Base-by-base conservation (phyloP, 345 rosid genomes). In the Salix arbutifolia region DNA sequence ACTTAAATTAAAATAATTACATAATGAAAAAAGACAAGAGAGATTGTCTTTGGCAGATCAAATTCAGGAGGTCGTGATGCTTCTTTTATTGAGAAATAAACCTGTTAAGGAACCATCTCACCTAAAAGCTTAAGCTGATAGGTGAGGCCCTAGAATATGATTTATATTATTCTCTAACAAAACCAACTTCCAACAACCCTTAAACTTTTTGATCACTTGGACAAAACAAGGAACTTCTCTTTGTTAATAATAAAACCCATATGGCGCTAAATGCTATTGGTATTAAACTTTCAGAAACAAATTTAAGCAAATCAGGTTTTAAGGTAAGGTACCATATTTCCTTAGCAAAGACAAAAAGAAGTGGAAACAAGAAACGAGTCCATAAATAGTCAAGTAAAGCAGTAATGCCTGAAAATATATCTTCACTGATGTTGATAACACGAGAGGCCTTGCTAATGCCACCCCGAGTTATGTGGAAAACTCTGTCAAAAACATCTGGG, bases 391-490 rank as follows among this genome's bases (percentile, higher is more conserved):
- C 58, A 60, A 71, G 68, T 17, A 12, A 74, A 67, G 76, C 23
- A 53, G 50, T 12, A 68, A 79, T 83, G 89, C 99, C 99, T 79
- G 99, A 89, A 83, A 40, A 96, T 50, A 96, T 96, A 83, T 93
- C 98, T 87, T 96, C 99, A 72, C 99, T 96, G 75, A 96, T 93
- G 85, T 96, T 96, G 83, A 96, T 96, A 78, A 96, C 88, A 75
- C 98, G 97, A 79, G 99, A 95, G 74, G 99, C 97, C 90, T 95
- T 95, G 96, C 99, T 95, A 84, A 95, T 93, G 61, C 99, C 99
- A 82, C 99, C 99, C 66, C 99, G 91, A 69, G 99, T 93, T 78
- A 95, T 87, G 87, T 95, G 99, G 80, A 95, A 95, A 74, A 95
- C 91, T 91, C 99, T 88, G 78, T 95, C 97, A 65, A 95, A 95